A percentile compares a stretch with the other conserved stretches of the same genome.
Evolutionary conservation across 805 yeast genomes (phyloP).

Genomic region (Candida easanensis): DNA sequence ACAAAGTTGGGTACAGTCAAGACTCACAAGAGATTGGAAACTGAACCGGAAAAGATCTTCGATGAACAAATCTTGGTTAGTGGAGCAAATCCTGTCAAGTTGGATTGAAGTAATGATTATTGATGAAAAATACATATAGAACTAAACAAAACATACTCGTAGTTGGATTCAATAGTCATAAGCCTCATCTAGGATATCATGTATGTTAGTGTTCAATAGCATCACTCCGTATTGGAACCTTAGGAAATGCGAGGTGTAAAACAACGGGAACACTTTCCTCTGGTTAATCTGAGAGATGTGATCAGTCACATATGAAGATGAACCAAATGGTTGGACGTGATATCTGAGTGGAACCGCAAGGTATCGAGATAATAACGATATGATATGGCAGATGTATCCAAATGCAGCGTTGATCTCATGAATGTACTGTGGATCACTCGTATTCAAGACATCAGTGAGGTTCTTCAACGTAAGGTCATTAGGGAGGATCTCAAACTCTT

Average conservation of each 20-base stretch:
- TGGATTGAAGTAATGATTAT: too few relatives aligned
- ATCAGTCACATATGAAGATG: slow-evolving; percentile 38
- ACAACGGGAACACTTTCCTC: slow-evolving; percentile 37
- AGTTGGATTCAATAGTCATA: slow-evolving; percentile 11
- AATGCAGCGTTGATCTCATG: slow-evolving; percentile 32
- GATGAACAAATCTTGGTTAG: slow-evolving; percentile 41
- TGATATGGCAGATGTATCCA: slow-evolving; percentile 35
- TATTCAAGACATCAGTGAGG: slow-evolving; percentile 12
- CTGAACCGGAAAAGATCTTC: slow-evolving; percentile 43
- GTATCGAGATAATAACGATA: slow-evolving; percentile 31
- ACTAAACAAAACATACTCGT: neutral
- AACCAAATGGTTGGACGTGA: slow-evolving; percentile 38
- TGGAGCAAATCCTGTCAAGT: slow-evolving; percentile 13
- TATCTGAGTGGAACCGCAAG: slow-evolving; percentile 36
- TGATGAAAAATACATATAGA: neutral
- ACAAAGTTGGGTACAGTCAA: slow-evolving; percentile 37
- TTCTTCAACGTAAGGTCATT: slow-evolving; percentile 14
- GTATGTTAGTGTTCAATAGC: slow-evolving; percentile 35
- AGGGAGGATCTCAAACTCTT: slow-evolving; percentile 29
- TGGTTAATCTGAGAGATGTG: slow-evolving; percentile 32
- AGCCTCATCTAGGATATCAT: slow-evolving; percentile 29
- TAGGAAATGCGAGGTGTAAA: slow-evolving; percentile 35
- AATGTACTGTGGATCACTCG: slow-evolving; percentile 13
- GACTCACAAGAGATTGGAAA: slow-evolving; percentile 75
- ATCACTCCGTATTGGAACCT: slow-evolving; percentile 39